phyloP scores from a whole-genome alignment of 768 basidiomycete species.

The Boletus rubropictus region DNA sequence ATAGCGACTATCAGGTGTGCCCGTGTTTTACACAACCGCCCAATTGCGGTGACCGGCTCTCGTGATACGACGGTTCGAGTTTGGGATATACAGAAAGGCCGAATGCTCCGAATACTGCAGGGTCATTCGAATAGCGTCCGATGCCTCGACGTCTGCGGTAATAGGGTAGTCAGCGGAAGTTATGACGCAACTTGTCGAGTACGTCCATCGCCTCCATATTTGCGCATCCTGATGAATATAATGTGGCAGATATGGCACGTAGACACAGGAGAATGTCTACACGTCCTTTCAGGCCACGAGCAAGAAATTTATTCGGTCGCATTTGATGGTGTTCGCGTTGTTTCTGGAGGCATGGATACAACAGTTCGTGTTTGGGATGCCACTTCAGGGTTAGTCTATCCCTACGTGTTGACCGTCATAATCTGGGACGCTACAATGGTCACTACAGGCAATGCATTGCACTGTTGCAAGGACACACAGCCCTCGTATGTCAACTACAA shows the following conservation, averaged over 20 bases:
- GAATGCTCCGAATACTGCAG: constrained; percentile 53
- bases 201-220: constrained; percentile 17
- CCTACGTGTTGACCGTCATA: background rate
- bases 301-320: constrained; percentile 90
- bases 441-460: constrained; percentile 66
- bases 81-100: constrained; percentile 88
- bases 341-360: constrained; percentile 89
- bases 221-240: background rate
- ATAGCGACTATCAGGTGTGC: constrained; percentile 88
- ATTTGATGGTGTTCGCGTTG: constrained; percentile 78
- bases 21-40: constrained; percentile 79
- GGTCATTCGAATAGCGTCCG: constrained; percentile 83
- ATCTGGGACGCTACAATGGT: background rate
- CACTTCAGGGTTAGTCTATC: constrained; percentile 61
- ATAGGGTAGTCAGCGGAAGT: constrained; percentile 82
- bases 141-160: constrained; percentile 84
- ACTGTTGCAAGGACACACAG: constrained; percentile 84
- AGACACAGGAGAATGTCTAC: constrained; percentile 83
- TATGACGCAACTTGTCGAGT: constrained; percentile 89
- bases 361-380: constrained; percentile 90
- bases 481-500: constrained; percentile 88
- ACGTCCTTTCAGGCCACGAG: constrained; percentile 75
- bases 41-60: constrained; percentile 86
- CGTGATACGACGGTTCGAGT: constrained; percentile 82
- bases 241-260: constrained; percentile 75